Evolutionary conservation across 1,284 basidiomycete species (phyloP), one percentile per base, ranked within the genome.

Genomic region (Termitomyces sp.): DNA sequence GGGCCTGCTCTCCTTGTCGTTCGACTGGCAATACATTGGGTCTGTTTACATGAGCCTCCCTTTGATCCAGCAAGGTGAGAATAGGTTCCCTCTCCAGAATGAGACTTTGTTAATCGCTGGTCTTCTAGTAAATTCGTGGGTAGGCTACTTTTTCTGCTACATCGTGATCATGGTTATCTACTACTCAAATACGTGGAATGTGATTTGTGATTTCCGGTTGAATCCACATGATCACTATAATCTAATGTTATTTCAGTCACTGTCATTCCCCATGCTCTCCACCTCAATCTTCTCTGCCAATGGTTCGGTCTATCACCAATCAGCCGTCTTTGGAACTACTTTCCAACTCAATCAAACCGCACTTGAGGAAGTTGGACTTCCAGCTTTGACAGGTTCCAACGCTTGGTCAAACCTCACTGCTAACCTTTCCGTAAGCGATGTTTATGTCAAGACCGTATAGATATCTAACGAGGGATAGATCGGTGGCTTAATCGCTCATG

Each of bases 1-100:
- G 33, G 83, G 83, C 0, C 60, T 87, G 30, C 61, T 80, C 44
- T 77, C 75, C 34, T 53, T 83, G 24, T 78, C 76, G 7, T 75
- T 83, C 21, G 83, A 84, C 60, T 84, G 81, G 81, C 80, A 82
- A 56, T 81, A 81, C 60, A 81, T 84, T 57, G 77, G 75, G 1
- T 81, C 83, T 1, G 55, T 52, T 66, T 84, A 70, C 60, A 78
- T 73, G 34, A 39, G 40, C 5, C 13, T 50, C 31, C 30, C 16
- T 47, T 31, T 85, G 41, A 62, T 75, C 49, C 72, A 81, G 60
- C 80, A 81, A 76, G 71, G 79, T 80, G 55, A 47, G 62, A 30
- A 18, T 6, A 16, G 3, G 4, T 7, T 24, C 9, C 19, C 8
- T 19, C n/a, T 40, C 11, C 21, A 4, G 5, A 38, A 9, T 7